Evolutionary conservation across 2,329 filamentous ascomycete genomes (phyloP), one percentile per base, ranked within the genome.

Genomic region (Didymosphaeria variabile): DNA sequence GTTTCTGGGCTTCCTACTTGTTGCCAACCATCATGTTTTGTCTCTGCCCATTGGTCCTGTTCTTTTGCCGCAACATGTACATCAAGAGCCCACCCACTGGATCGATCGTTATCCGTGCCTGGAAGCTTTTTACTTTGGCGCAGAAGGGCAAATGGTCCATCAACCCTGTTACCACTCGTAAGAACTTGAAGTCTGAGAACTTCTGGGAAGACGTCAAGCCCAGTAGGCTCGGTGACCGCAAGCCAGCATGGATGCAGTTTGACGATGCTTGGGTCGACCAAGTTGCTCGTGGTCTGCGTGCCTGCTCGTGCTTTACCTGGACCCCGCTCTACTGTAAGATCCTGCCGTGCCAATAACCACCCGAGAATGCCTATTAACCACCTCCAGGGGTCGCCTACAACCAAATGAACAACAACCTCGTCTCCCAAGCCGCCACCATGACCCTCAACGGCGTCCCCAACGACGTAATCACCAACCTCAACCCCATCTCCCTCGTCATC

Each of bases 251-350:
- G 90, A 93, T 94, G 89, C 91, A 88, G 0, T 93, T 93, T 68
- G 91, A 94, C 64, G 92, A 94, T 67, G 87, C 87, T 55, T 94
- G 91, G 91, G 91, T 94, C 36, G 91, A 93, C 63, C 75, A 79
- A 57, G 76, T 79, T 32, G 75, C 75, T 42, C 75, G 77, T 68
- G 77, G 76, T 65, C 65, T 78, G 9, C 74, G 75, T 59, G 77
- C 77, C 23, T 77, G 75, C 69, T 77, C 74, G 44, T 77, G 75
- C 62, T 73, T 86, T 65, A 90, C 92, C 36, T 94, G 76, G 72
- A 77, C 77, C 47, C 77, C 77, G 15, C 71, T 79, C 7, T 79
- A 77, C 72, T 79, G 75, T 74, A 65, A 58, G 70, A 57, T 19
- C 12, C 17, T 38, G 13, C 21, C 40, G 38, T 17, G 2, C 46